Percentiles rank a stretch among this genome's conserved stretches.
Conservation (phyloP, 331 rosid species). For the Dryas integrifolia region DNA sequence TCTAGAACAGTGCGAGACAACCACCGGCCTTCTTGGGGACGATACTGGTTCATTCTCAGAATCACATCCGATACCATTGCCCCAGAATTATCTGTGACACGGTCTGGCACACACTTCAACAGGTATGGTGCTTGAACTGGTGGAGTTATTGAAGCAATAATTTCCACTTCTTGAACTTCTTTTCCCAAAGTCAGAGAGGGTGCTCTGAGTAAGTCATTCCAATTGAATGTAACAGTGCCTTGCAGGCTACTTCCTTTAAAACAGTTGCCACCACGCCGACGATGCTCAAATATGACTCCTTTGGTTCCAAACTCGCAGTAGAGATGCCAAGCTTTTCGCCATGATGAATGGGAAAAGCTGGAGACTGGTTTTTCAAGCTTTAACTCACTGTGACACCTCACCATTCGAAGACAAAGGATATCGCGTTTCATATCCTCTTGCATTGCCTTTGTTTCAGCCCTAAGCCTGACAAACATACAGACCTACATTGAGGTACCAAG, state of each 20-base stretch:
- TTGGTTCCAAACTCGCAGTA: constrained; percentile 86
- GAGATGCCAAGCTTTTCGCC: constrained; percentile 83
- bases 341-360: constrained; percentile 44
- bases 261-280: constrained; percentile 50
- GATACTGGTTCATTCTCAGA: constrained; percentile 76
- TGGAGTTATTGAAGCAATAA: constrained; percentile 68
- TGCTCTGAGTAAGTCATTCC: constrained; percentile 86
- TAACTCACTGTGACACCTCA: constrained; percentile 73
- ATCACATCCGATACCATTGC: constrained; percentile 84
- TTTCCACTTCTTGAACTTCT: constrained; percentile 50
- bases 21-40: constrained; percentile 96
- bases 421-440: constrained; percentile 45
- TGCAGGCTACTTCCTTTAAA: constrained; percentile 53
- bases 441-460: constrained; percentile 38
- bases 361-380: constrained; percentile 62
- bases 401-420: constrained; percentile 50
- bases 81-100: constrained; percentile 86
- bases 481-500: constrained; percentile 45
- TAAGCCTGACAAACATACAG: constrained; percentile 62
- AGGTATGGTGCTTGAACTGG: constrained; percentile 90
- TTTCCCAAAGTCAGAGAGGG: constrained; percentile 57
- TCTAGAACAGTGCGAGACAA: constrained; percentile 90
- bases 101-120: constrained; percentile 91
- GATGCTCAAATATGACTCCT: constrained; percentile 60
- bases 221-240: constrained; percentile 42